Base-by-base conservation (phyloP, 2,329 filamentous ascomycete genomes). In the Thyridium curvatum region DNA sequence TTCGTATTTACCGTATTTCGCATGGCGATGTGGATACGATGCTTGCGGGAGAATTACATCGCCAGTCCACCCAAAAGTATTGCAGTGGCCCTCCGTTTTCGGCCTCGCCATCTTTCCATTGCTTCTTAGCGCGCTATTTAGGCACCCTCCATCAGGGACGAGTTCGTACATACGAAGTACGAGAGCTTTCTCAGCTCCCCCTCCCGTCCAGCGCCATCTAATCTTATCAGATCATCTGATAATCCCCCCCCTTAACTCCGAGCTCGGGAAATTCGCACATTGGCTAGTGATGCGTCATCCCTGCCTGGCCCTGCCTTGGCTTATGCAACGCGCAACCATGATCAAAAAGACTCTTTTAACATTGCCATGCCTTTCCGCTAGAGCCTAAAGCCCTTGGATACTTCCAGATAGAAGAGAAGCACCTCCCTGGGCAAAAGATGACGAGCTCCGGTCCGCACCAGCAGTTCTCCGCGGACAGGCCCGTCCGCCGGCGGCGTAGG, bases 401-500 rank as follows among this genome's bases (percentile, higher is more conserved):
- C 26, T 14, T 17, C 13, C 21, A 28, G 29, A 15, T 29, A 12
- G 18, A 14, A 14, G 17, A 14, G 33, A 35, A 17, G 17, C 17
- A 14, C 33, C 3, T 21, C 12, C 12, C 17, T 31, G 17, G 13
- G 30, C 7, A n/a, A 18, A n/a, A 18, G 9, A 13, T 28, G 21
- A 32, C 26, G 12, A 34, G 32, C 38, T 15, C 16, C 18, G 14
- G 14, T 15, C 32, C 8, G 18, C 35, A 18, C 7, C n/a, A 21
- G 29, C 6, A 16, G 16, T 16, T 21, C 12, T 7, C 34, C 9
- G 18, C 34, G 15, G 13, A 32, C 21, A 39, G 33, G 28, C 39
- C 38, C 13, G 9, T 40, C 8, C 47, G 47, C 15, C 47, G 47
- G 33, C 43, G 47, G n/a, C 40, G 47, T 18, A 54, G 59, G 18